These are phyloP conservation scores for Onygenales sp. DNA, from an alignment of 2,329 filamentous ascomycete species.

Conservation along the genomic window DNA sequence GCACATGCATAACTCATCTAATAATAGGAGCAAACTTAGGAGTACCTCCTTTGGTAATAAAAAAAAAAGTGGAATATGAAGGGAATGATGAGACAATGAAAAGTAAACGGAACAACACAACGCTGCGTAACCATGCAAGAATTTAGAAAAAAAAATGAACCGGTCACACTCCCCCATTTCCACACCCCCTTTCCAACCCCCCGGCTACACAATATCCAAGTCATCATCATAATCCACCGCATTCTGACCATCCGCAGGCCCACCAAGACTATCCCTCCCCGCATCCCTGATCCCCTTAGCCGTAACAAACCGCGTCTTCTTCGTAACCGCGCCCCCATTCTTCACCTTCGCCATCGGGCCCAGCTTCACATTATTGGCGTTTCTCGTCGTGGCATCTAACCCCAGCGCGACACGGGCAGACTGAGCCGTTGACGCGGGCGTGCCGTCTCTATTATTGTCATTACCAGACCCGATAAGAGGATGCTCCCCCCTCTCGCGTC, in stretches of 20 bases:
- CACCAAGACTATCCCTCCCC: constrained; percentile 61
- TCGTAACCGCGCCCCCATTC: constrained; percentile 20
- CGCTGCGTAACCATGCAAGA: not conserved
- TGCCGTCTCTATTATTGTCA: not conserved
- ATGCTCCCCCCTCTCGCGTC: not conserved
- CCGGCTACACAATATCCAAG: constrained; percentile 35
- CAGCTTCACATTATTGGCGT: constrained; percentile 30
- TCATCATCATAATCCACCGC: constrained; percentile 42
- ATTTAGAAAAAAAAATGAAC: not conserved
- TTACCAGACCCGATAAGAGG: not conserved
- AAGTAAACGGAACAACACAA: too few species aligned
- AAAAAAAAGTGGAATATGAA: too few species aligned
- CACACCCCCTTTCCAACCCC: not conserved
- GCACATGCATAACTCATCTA: too few species aligned
- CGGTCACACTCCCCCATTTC: not conserved
- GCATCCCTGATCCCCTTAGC: constrained; percentile 69
- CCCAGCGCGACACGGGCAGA: constrained; percentile 13
- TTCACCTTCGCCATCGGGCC: constrained; percentile 21
- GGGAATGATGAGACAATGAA: too few species aligned
- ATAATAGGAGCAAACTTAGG: too few species aligned
- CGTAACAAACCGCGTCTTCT: constrained; percentile 73
- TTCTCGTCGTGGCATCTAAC: constrained; percentile 19
- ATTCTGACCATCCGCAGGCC: constrained; percentile 15
- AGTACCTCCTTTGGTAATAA: too few species aligned
- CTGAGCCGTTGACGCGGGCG: not conserved